Evolutionary conservation across 805 yeast genomes (phyloP).

Genomic region (Wickerhamomyces sydowiorum): DNA sequence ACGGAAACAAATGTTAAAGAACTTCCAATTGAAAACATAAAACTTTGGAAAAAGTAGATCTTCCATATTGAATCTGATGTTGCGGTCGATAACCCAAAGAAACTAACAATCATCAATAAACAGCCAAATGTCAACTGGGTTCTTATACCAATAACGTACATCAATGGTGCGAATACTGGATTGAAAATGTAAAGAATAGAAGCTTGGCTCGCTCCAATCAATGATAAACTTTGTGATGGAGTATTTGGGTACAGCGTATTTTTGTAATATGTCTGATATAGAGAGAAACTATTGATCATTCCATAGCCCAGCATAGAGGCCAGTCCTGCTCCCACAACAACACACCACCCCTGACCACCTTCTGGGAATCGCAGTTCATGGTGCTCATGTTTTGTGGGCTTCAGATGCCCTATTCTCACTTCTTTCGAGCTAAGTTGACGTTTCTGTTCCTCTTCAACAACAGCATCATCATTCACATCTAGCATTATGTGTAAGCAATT

Average conservation of each 20-base stretch:
- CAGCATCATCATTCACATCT: no score
- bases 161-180: neutral
- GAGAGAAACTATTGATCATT: neutral
- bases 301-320: neutral
- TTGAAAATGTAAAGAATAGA: neutral
- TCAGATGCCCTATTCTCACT: no score
- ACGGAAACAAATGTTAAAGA: neutral
- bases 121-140: neutral
- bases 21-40: neutral
- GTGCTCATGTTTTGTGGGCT: no score
- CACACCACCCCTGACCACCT: neutral
- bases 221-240: neutral
- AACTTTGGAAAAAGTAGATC: neutral
- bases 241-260: neutral
- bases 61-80: neutral
- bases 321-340: neutral
- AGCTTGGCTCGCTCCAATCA: neutral
- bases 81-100: neutral
- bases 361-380: neutral
- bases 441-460: no score
- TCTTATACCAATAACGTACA: neutral
- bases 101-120: neutral
- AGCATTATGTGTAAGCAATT: no score
- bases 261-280: neutral
- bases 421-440: no score